A percentile compares a stretch with the other conserved stretches of the same genome.
Conservation (phyloP, 208 protist genomes). For the Wallacemonas sp. region DNA sequence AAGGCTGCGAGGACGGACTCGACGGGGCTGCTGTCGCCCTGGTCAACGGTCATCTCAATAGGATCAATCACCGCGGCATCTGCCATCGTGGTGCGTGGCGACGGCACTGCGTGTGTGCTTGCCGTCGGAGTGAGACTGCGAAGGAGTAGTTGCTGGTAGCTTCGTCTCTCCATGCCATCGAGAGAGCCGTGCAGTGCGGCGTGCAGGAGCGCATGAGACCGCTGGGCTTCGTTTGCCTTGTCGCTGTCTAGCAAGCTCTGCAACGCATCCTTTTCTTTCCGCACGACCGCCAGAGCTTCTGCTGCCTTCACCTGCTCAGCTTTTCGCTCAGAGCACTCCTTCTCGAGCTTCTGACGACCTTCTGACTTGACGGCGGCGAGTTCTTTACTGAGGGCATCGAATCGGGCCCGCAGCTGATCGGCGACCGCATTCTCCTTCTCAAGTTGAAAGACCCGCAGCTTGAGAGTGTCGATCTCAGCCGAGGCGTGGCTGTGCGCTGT, state of each 20-base stretch:
- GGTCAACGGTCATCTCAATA: too few species aligned
- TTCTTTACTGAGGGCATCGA: constrained; percentile 9
- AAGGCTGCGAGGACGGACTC: too few species aligned
- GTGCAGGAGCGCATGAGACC: not conserved
- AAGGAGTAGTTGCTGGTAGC: not conserved
- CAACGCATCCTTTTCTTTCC: constrained; percentile 10
- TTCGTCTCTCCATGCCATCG: not conserved
- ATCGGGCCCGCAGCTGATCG: constrained; percentile 6
- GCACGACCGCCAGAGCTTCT: not conserved
- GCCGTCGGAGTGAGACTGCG: not conserved
- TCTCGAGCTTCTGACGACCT: constrained; percentile 16
- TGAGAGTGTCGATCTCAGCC: constrained; percentile 14
- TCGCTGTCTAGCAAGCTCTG: not conserved
- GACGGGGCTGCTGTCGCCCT: too few species aligned
- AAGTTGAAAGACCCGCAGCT: constrained; percentile 21
- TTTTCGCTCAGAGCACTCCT: constrained; percentile 5
- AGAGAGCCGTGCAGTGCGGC: not conserved
- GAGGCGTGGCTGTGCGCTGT: not conserved
- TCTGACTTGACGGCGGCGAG: not conserved
- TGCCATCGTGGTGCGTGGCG: too few species aligned
- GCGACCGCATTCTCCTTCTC: constrained; percentile 12
- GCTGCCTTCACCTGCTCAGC: not conserved
- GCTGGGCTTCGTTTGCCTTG: not conserved
- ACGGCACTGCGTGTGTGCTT: not conserved
- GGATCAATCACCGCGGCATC: too few species aligned